Evolutionary conservation across 225 moss, liverwort and hornwort genomes (phyloP).

Genomic region (Climacium dendroides): DNA sequence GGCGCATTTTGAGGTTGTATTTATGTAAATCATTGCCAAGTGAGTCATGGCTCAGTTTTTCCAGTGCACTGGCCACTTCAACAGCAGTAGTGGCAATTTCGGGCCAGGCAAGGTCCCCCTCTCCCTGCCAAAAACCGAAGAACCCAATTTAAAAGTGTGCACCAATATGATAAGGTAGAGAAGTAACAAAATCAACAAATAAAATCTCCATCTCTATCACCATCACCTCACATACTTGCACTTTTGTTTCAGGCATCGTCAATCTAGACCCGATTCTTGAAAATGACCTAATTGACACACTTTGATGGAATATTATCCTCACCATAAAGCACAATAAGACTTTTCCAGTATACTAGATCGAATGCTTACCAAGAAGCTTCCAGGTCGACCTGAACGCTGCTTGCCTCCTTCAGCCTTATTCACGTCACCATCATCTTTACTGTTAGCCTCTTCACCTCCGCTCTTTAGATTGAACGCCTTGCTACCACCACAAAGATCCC

Average conservation of each 20-base stretch:
- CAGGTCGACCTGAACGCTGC: conserved; percentile 1
- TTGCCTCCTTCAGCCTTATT: conserved; percentile 20
- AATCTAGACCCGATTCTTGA: not conserved
- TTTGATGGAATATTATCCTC: not conserved
- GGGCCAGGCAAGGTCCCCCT: conserved; percentile 61
- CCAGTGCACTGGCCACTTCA: conserved; percentile 65
- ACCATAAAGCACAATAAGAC: not conserved
- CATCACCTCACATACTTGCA: not conserved
- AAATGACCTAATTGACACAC: not conserved
- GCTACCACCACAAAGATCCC: conserved; percentile 52
- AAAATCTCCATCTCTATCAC: not conserved
- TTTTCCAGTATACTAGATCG: not conserved
- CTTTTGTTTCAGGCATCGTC: not conserved
- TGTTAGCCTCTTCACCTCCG: conserved; percentile 10
- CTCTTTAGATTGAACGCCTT: conserved; percentile 20
- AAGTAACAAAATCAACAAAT: not conserved
- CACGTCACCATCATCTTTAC: conserved; percentile 21
- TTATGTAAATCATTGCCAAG: conserved; percentile 81
- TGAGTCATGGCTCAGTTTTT: conserved; percentile 65
- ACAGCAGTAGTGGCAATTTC: conserved; percentile 68
- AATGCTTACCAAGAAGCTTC: conserved; percentile 26
- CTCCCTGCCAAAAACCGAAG: conserved; percentile 25
- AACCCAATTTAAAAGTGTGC: not conserved
- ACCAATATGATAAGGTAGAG: not conserved
- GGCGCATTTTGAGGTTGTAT: conserved; percentile 95